Base-by-base conservation (phyloP, 176 grass and related monocot species). In the Oryza punctata region DNA sequence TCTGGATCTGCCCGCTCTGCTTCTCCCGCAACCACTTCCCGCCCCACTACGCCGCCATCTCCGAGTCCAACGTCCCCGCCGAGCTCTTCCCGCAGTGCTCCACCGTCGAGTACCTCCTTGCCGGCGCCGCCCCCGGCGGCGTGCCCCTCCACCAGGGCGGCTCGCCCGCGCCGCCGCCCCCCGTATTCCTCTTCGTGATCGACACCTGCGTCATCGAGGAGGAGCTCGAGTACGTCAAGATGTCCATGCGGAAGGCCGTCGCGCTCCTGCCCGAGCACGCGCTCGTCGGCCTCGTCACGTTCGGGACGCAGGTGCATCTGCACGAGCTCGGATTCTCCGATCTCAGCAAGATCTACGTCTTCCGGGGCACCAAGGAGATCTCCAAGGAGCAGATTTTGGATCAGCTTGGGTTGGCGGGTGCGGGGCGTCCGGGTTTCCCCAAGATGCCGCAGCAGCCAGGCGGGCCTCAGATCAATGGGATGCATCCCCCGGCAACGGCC, bases 1-100 rank as follows among this genome's bases (percentile, higher is more conserved):
- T 99, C 89, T 99, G 96, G 96, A 99, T 99, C 96, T 99, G 96
- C 74, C 91, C 96, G 26, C 75, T 99, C 44, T 99, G 96, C 85
- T 99, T 87, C 86, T 94, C 96, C 28, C 91, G 96, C 15, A 99
- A 99, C 88, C 89, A 96, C 83, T 99, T 99, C 10, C 96, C 96
- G 3, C 89, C 85, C 12, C 96, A 99, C 87, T 99, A 99, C 75
- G 83, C 91, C 11, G 90, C 79, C 83, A 96, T 99, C 66, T 94
- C 91, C 33, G 96, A 96, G 67, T 49, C 81, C 86, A 96, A 92
- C 84, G 91, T 94, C 45, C 96, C 96, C 12, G 93, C 87, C 10
- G 96, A 99, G 85, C 90, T 99, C 60, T 99, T 96, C 80, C 52
- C 83, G 25, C 91, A 94, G 80, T 96, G 93, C 85, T 89, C 93